Evolutionary conservation across 2,329 filamentous ascomycete species (phyloP).

Genomic region (Fusarium sp.): DNA sequence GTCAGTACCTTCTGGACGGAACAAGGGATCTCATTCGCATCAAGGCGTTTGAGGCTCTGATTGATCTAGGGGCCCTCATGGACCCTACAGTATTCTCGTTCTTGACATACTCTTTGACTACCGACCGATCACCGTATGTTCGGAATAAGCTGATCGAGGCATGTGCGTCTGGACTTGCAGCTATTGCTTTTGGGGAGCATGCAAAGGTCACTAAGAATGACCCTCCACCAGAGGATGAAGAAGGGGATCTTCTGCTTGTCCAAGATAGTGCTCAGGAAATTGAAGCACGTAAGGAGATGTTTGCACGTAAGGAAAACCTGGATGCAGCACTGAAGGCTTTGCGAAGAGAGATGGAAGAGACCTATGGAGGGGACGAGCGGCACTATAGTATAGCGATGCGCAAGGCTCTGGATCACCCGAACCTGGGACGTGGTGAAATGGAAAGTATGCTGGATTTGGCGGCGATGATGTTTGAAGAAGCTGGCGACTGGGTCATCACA

Average conservation of each 20-base stretch:
- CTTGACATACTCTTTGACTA: conserved; percentile 68
- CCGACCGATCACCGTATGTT: conserved; percentile 72
- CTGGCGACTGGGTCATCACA: conserved; percentile 55
- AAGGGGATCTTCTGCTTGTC: conserved; percentile 54
- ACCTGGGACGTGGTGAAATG: conserved; percentile 55
- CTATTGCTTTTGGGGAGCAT: conserved; percentile 72
- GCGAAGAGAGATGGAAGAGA: conserved; percentile 58
- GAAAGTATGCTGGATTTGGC: conserved; percentile 58
- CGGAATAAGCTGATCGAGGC: conserved; percentile 69
- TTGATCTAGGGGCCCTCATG: conserved; percentile 70
- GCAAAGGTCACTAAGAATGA: conserved; percentile 57
- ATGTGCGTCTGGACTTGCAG: conserved; percentile 69
- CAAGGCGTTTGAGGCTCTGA: conserved; percentile 72
- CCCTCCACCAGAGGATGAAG: conserved; percentile 51
- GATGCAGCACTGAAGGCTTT: conserved; percentile 63
- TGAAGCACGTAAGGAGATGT: conserved; percentile 70
- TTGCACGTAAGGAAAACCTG: conserved; percentile 72
- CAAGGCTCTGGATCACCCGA: conserved; percentile 55
- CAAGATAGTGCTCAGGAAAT: conserved; percentile 61
- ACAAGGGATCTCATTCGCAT: conserved; percentile 72
- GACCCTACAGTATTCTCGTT: conserved; percentile 66
- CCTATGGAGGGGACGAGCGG: conserved; percentile 52
- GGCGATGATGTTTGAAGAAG: conserved; percentile 60
- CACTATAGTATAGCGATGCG: conserved; percentile 57
- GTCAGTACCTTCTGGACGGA: conserved; percentile 72